Evolutionary conservation across 805 yeast genomes (phyloP).

Genomic region (Priceomyces carsonii): DNA sequence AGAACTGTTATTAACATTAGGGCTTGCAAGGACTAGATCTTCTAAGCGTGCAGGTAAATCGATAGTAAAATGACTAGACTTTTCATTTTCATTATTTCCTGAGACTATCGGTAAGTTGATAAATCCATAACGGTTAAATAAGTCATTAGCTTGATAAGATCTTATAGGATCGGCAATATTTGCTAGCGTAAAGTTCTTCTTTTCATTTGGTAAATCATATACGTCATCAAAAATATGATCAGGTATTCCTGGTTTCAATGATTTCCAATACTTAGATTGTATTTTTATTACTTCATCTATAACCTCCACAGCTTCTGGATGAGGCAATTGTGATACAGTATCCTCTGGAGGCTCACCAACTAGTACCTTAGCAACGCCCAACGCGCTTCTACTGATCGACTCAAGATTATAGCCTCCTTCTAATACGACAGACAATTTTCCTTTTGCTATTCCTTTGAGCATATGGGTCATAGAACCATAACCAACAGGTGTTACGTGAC

Average conservation of each 20-base stretch:
- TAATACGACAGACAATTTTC: constrained; percentile 82
- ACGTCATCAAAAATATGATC: constrained; percentile 41
- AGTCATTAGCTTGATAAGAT: constrained; percentile 60
- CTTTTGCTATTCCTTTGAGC: constrained; percentile 84
- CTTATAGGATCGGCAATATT: constrained; percentile 76
- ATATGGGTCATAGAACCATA: constrained; percentile 95
- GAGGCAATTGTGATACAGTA: constrained; percentile 65
- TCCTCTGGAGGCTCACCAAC: constrained; percentile 95
- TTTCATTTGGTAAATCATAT: constrained; percentile 31
- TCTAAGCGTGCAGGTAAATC: constrained; percentile 53
- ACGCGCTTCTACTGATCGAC: constrained; percentile 84
- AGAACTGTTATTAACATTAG: constrained; percentile 62
- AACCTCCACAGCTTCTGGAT: constrained; percentile 73
- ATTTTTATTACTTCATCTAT: constrained; percentile 76
- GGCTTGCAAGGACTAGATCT: constrained; percentile 70
- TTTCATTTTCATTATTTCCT: constrained; percentile 16
- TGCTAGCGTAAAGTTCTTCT: constrained; percentile 34
- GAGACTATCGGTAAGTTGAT: constrained; percentile 64
- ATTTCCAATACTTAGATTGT: constrained; percentile 88
- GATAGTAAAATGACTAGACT: constrained; percentile 28
- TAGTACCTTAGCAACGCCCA: constrained; percentile 87
- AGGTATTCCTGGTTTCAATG: constrained; percentile 67
- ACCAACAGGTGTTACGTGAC: constrained; percentile 93
- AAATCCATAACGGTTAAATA: constrained; percentile 57
- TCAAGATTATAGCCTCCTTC: constrained; percentile 98